phyloP scores from a whole-genome alignment of 1,139 yeast species.

The Yamadazyma buinensis region DNA sequence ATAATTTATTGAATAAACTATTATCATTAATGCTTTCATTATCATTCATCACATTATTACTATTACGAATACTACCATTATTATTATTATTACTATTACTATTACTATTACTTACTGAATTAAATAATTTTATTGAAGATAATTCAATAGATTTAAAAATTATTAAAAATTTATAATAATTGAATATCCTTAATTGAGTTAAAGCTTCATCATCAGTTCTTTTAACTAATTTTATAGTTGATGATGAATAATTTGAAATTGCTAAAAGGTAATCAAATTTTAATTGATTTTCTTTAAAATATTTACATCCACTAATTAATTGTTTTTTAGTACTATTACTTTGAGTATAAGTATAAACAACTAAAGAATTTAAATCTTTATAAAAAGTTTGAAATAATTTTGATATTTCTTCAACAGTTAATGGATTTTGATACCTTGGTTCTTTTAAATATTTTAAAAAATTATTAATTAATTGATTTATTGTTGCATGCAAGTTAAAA shows the following conservation, averaged over 20 bases:
- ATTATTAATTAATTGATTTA: slow-evolving; percentile 13
- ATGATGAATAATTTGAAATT: slow-evolving; percentile 40
- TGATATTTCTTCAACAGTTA: slow-evolving; percentile 33
- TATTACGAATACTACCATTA: too few relatives aligned
- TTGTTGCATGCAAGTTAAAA: slow-evolving; percentile 3
- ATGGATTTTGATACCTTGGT: slow-evolving; percentile 42
- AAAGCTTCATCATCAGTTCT: slow-evolving; percentile 36
- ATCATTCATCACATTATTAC: too few relatives aligned
- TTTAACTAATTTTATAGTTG: slow-evolving; percentile 36
- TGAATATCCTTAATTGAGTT: slow-evolving; percentile 38
- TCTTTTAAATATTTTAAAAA: slow-evolving; percentile 39
- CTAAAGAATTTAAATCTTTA: slow-evolving; percentile 35
- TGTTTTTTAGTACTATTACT: slow-evolving; percentile 38
- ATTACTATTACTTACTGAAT: slow-evolving; percentile 21
- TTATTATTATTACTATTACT: too few relatives aligned
- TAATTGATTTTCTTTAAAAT: slow-evolving; percentile 28
- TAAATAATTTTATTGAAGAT: slow-evolving; percentile 31
- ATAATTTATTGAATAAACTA: slow-evolving; percentile 36
- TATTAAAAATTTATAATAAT: slow-evolving; percentile 36
- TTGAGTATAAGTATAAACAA: slow-evolving; percentile 32
- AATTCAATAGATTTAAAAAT: slow-evolving; percentile 31
- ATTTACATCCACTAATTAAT: slow-evolving; percentile 28
- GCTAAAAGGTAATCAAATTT: slow-evolving; percentile 41
- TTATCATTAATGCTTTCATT: slow-evolving; percentile 26
- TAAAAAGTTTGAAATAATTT: slow-evolving; percentile 32